phyloP scores from a whole-genome alignment of 441 rosid genomes.

The Populus hybrid region DNA sequence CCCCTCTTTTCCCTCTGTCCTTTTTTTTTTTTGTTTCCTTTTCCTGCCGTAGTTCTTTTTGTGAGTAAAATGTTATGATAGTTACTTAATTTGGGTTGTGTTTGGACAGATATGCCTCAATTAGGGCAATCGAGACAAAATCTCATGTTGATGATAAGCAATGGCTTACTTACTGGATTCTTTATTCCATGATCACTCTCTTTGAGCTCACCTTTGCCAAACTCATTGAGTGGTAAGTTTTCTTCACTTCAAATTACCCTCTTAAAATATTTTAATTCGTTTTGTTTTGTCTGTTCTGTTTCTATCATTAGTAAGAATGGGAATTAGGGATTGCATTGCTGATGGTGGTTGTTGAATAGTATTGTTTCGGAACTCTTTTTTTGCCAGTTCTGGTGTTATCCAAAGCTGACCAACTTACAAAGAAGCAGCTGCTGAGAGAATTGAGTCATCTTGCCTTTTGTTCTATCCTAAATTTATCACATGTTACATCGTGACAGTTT shows the following conservation, averaged over 20 bases:
- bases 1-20: not conserved
- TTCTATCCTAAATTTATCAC: not conserved
- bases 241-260: not conserved
- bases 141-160: constrained; percentile 84
- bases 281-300: not conserved
- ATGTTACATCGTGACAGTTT: not conserved
- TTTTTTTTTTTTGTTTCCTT: not conserved
- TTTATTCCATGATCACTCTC: constrained; percentile 78
- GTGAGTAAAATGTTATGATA: not conserved
- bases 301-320: not conserved
- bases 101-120: constrained; percentile 67
- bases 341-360: not conserved
- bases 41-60: not conserved
- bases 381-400: not conserved
- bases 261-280: not conserved
- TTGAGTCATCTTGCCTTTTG: not conserved
- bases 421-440: not conserved
- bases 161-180: constrained; percentile 98
- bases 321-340: not conserved
- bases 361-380: not conserved
- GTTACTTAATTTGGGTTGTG: constrained; percentile 2
- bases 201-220: constrained; percentile 85
- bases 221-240: constrained; percentile 74
- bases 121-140: constrained; percentile 83
- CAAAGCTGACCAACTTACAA: not conserved